Percentiles rank a stretch among this genome's conserved stretches.
Conservation (phyloP, 1,284 basidiomycete genomes). For the Cutaneotrichosporon cyanovorans region DNA sequence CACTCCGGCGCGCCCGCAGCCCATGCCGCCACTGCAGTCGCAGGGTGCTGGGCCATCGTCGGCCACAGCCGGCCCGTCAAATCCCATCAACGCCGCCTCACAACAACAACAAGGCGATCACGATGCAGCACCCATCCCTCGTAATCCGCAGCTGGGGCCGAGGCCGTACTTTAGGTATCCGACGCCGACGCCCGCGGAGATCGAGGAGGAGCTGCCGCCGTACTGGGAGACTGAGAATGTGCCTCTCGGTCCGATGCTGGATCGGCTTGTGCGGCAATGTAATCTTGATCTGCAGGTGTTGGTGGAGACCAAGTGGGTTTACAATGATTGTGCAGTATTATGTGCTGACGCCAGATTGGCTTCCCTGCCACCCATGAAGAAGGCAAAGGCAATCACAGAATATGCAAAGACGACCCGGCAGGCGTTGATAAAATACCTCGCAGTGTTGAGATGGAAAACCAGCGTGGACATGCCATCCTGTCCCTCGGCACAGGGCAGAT, state of each 20-base stretch:
- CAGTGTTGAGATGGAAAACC: slow-evolving; percentile 40
- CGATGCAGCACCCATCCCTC: slow-evolving; percentile 3
- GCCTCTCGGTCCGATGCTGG: slow-evolving; percentile 29
- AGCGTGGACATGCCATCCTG: slow-evolving; percentile 29
- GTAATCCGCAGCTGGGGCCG: slow-evolving; percentile 36
- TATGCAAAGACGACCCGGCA: slow-evolving; percentile 39
- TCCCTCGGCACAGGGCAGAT: background rate
- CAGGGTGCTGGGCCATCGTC: background rate
- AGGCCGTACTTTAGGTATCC: slow-evolving; percentile 38
- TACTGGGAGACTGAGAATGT: slow-evolving; percentile 37
- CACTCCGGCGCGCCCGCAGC: background rate
- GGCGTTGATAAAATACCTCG: slow-evolving; percentile 39
- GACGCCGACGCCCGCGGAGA: slow-evolving; percentile 29
- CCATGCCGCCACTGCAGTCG: background rate
- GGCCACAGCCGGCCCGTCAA: background rate
- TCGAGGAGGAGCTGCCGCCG: slow-evolving; percentile 39
- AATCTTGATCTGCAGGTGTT: slow-evolving; percentile 32
- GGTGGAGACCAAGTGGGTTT: slow-evolving; percentile 33
- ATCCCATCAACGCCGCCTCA: background rate
- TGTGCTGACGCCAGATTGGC: slow-evolving; percentile 15
- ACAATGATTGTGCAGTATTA: background rate
- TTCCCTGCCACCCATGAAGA: slow-evolving; percentile 19
- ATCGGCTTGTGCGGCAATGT: slow-evolving; percentile 29
- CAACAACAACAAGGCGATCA: slow-evolving; percentile 1
- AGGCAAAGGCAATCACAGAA: slow-evolving; percentile 36